These are phyloP conservation scores for Ceratocystis colombiana DNA, from an alignment of 2,329 filamentous ascomycete genomes.

Conservation along the genomic window DNA sequence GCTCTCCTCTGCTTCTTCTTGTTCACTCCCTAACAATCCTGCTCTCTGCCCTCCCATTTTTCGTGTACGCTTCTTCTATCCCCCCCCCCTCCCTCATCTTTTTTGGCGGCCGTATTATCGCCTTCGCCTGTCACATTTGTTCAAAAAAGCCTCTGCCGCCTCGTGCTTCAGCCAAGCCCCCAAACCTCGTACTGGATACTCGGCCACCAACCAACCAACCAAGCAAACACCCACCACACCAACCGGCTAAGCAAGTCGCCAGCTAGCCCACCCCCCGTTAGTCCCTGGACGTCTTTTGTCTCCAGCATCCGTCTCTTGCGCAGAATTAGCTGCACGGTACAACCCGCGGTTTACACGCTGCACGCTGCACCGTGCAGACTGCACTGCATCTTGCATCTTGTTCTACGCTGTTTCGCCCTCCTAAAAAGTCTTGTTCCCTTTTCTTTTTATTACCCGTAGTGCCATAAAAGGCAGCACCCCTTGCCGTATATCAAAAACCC, in stretches of 20 bases:
- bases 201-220: neutral
- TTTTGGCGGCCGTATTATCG: neutral
- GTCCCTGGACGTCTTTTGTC: no score
- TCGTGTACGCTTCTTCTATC: neutral
- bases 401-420: neutral
- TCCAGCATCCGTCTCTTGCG: neutral
- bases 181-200: neutral
- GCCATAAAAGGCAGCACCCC: neutral
- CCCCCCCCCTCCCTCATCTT: neutral
- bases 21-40: neutral
- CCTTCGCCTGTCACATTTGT: no score
- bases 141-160: neutral
- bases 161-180: constrained; percentile 1
- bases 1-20: no score
- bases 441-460: neutral
- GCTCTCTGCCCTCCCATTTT: neutral
- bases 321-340: neutral
- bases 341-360: neutral
- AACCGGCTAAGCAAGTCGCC: neutral
- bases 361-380: neutral
- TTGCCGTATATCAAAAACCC: neutral
- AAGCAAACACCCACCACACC: neutral
- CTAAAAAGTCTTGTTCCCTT: neutral
- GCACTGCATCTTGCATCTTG: neutral
- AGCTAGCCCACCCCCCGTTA: neutral